These are phyloP conservation scores for Phlyctochytrium planicorne DNA, from an alignment of 192 early-diverging fungal species.

Conservation along the genomic window DNA sequence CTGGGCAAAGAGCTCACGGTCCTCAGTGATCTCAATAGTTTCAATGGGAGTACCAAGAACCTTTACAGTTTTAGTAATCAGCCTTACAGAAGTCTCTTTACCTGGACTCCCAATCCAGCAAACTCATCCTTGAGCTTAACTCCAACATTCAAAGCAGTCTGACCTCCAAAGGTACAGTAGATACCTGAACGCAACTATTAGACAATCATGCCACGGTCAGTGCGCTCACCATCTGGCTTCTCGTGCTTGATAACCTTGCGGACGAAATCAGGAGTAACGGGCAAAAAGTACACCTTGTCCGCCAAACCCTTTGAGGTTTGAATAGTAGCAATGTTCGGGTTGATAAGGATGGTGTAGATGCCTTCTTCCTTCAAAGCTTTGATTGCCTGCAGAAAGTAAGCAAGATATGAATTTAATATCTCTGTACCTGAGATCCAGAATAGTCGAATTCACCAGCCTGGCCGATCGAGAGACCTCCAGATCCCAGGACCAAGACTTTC, in stretches of 20 bases:
- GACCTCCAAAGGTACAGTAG: slow-evolving; percentile 97
- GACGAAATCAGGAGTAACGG: slow-evolving; percentile 92
- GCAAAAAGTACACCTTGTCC: slow-evolving; percentile 97
- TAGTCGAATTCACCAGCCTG: slow-evolving; percentile 99
- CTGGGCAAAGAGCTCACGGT: slow-evolving; percentile 91
- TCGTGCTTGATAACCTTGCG: slow-evolving; percentile 94
- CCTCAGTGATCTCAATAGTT: slow-evolving; percentile 96
- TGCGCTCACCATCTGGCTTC: slow-evolving; percentile 85
- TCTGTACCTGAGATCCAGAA: slow-evolving; percentile 76
- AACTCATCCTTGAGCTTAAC: slow-evolving; percentile 94
- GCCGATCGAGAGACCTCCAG: slow-evolving; percentile 95
- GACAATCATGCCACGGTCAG: background rate
- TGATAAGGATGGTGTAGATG: slow-evolving; percentile 96
- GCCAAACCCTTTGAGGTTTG: slow-evolving; percentile 97
- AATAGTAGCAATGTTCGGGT: slow-evolving; percentile 99
- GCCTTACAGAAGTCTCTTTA: background rate
- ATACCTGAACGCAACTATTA: slow-evolving; percentile 49
- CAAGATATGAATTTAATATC: slow-evolving; percentile 16
- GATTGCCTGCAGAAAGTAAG: slow-evolving; percentile 70
- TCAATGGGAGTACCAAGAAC: slow-evolving; percentile 93
- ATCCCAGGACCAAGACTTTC: slow-evolving; percentile 95
- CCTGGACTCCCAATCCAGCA: slow-evolving; percentile 81
- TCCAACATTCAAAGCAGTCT: slow-evolving; percentile 97
- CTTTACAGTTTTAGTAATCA: slow-evolving; percentile 8
- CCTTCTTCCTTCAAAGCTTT: slow-evolving; percentile 97